Base-by-base conservation (phyloP, 208 protist species). In the Leishmania aethiopica region DNA sequence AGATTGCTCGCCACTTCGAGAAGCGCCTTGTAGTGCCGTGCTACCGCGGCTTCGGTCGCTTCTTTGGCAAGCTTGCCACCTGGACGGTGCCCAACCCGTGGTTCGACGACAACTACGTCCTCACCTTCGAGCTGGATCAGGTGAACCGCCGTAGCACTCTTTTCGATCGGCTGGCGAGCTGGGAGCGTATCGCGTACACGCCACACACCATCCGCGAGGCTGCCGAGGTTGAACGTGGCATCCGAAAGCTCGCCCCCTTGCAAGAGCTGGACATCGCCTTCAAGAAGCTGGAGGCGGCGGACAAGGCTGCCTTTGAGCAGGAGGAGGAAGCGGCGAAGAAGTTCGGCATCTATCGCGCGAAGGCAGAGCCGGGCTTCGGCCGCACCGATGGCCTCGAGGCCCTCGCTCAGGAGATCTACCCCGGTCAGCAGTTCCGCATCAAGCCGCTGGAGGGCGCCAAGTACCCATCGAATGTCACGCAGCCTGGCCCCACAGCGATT, bases 81-180 rank as follows among this genome's bases (percentile, higher is more conserved):
- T 97, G 94, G 93, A 87, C 88, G 66, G 83, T 94, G 22, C 96
- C 96, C 25, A 95, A 96, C 82, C 96, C 96, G 53, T 97, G 93
- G 93, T 98, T 98, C 81, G 94, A 97, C 81, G 93, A 97, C 83
- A 97, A 97, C 87, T 97, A 92, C 88, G 87, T 98, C 78, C 84
- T 96, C 73, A 97, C 94, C 45, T 96, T 93, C 77, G 96, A 98
- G 83, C 86, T 97, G 8, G 94, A 98, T 75, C 96, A 98, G 84
- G 92, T 97, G n/a, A 97, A 97, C 81, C 94, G 96, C 37, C 92
- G 94, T 69, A 95, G 89, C 78, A 97, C 94, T 15, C 81, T 97
- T 60, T 97, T 97, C 85, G 94, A 97, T 75, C 92, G 94, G 15
- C 89, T 97, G 11, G 94, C 94, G 28, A 93, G 86, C 78, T 98